These are phyloP conservation scores for Drechslera avenae DNA, from an alignment of 2,329 filamentous ascomycete genomes.

Conservation along the genomic window DNA sequence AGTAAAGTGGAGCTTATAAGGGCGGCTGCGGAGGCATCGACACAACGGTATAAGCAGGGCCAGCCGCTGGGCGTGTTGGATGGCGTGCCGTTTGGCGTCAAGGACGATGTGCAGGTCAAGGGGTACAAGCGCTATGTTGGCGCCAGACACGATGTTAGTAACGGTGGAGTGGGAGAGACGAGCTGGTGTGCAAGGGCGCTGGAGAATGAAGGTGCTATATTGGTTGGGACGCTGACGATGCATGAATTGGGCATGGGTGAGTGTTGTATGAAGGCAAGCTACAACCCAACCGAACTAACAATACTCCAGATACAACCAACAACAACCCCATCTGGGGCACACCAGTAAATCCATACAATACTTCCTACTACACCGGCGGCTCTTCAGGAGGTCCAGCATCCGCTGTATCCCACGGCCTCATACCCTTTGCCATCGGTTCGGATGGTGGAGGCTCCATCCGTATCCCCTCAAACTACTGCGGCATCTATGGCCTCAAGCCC, in stretches of 20 bases:
- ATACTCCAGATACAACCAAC: conserved; percentile 71
- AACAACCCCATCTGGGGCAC: conserved; percentile 79
- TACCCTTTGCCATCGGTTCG: conserved; percentile 73
- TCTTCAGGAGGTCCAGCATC: conserved; percentile 80
- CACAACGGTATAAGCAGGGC: conserved; percentile 71
- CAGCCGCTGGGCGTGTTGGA: conserved; percentile 72
- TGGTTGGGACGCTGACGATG: conserved; percentile 79
- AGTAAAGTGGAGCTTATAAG: conserved; percentile 66
- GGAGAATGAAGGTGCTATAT: conserved; percentile 74
- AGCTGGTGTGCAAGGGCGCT: conserved; percentile 74
- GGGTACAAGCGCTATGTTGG: conserved; percentile 73
- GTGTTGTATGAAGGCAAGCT: conserved; percentile 18
- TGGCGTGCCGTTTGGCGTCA: conserved; percentile 81
- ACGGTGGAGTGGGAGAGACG: conserved; percentile 58
- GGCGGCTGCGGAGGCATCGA: conserved; percentile 73
- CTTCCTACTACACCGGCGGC: conserved; percentile 77
- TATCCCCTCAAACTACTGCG: conserved; percentile 76
- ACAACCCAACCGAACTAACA: not conserved
- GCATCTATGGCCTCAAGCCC: conserved; percentile 80
- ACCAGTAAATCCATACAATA: conserved; percentile 77
- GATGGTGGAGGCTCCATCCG: conserved; percentile 79
- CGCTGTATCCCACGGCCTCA: conserved; percentile 69
- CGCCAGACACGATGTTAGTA: conserved; percentile 63
- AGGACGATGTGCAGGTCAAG: conserved; percentile 76
- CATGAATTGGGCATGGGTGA: conserved; percentile 75